Evolutionary conservation across 2,329 filamentous ascomycete genomes (phyloP), one percentile per base, ranked within the genome.

Genomic region (Clonostachys solani): DNA sequence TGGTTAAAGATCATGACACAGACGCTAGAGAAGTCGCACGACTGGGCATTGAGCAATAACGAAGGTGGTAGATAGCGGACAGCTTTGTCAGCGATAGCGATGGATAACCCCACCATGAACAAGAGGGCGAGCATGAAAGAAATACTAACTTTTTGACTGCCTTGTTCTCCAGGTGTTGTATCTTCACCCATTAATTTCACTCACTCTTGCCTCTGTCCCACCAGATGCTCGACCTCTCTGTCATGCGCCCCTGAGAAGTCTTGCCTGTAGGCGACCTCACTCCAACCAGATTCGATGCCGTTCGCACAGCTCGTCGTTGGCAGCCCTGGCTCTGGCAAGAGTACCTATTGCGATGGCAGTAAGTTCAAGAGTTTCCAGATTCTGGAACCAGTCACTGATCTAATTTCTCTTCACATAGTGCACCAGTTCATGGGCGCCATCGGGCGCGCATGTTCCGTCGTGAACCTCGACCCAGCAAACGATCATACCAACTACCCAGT

Each of bases 371-470:
- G 13, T 4, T 3, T 17, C 36, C 10, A n/a, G 36, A 38, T n/a
- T 8, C 5, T n/a, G 17, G 5, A n/a, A 18, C 15, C 7, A n/a
- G 15, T 15, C 36, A 5, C 15, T n/a, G 5, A n/a, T n/a, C 3
- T 13, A 12, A 15, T 4, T n/a, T 18, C 36, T 18, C 12, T 38
- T 38, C 36, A 38, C 23, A 10, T 49, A 86, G 83, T 99, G 88
- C 89, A 96, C 62, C 94, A 99, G 71, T 99, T 99, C 72, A 87
- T 97, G 78, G 86, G 86, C 54, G 92, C 94, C 53, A 96, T 99
- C 63, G 91, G 92, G 50, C 87, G 94, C 48, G 92, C 95, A 67
- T 96, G 90, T 73, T 95, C 90, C 15, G 84, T 97, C 36, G 89
- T 96, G 49, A 99, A 99, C 64, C 85, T 99, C 54, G 94, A 99